Percentiles rank a stretch among this genome's conserved stretches.
These are phyloP conservation scores for Saprolegnia diclina DNA, from an alignment of 352 stramenopile species.

Conservation along the genomic window DNA sequence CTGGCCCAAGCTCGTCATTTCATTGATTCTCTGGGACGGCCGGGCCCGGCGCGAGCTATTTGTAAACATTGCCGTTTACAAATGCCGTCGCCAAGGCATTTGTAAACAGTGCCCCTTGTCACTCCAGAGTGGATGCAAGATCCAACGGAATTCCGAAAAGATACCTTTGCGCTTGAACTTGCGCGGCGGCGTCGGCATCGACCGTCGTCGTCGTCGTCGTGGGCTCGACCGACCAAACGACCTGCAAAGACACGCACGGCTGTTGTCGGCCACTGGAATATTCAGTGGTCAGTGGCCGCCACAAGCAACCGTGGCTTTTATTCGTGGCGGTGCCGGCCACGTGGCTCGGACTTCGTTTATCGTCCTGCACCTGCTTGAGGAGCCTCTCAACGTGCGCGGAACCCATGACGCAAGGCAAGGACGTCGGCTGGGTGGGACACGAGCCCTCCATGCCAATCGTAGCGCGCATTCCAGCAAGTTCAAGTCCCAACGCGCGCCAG, in stretches of 20 bases:
- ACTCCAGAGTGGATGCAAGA: background rate
- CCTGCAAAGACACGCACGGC: too few species aligned
- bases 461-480: background rate
- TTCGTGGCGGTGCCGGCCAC: too few species aligned
- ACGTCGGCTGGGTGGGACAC: background rate
- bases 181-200: background rate
- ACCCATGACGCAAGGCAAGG: too few species aligned
- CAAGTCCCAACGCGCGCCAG: background rate
- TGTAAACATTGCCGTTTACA: background rate
- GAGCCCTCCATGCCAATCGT: background rate
- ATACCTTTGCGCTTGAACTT: slow-evolving; percentile 2
- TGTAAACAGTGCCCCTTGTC: background rate
- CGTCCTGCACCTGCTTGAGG: too few species aligned
- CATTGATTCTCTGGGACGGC: too few species aligned
- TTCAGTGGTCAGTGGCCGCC: too few species aligned
- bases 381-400: too few species aligned
- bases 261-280: too few species aligned
- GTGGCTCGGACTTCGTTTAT: too few species aligned
- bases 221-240: background rate
- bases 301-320: too few species aligned
- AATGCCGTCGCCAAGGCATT: background rate
- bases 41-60: background rate
- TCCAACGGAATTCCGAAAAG: background rate
- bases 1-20: too few species aligned
- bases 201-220: background rate